Conservation (phyloP, 2,329 filamentous ascomycete genomes). For the Aphanoascus verrucosus region DNA sequence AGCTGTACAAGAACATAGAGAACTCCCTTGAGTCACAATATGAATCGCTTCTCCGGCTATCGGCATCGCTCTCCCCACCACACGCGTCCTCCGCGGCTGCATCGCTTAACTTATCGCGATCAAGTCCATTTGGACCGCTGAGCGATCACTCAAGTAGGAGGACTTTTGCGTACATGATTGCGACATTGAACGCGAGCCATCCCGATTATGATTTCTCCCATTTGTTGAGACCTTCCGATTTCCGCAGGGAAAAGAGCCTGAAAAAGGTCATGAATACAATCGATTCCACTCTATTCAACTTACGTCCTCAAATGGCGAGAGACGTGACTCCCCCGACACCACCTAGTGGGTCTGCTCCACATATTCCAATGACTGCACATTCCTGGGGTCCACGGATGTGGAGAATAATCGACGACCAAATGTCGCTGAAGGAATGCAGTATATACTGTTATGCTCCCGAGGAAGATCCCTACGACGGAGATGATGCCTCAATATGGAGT, state of each 20-base stretch:
- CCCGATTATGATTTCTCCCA: constrained; percentile 96
- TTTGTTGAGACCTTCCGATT: constrained; percentile 77
- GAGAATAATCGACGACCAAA: constrained; percentile 86
- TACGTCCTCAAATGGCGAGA: constrained; percentile 53
- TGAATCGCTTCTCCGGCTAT: constrained; percentile 73
- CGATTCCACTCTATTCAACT: constrained; percentile 76
- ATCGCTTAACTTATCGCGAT: constrained; percentile 64
- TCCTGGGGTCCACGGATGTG: constrained; percentile 86
- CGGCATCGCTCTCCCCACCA: constrained; percentile 76
- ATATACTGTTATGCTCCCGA: constrained; percentile 84
- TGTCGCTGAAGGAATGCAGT: constrained; percentile 79
- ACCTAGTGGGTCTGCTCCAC: constrained; percentile 36
- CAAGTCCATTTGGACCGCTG: constrained; percentile 83
- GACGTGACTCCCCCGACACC: constrained; percentile 33
- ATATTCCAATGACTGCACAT: constrained; percentile 44
- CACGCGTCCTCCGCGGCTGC: constrained; percentile 59
- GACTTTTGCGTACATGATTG: constrained; percentile 92
- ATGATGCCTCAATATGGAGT: constrained; percentile 89
- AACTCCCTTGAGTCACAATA: constrained; percentile 83
- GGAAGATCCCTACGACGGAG: constrained; percentile 84
- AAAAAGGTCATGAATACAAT: constrained; percentile 75
- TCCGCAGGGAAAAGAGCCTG: constrained; percentile 70
- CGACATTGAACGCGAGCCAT: constrained; percentile 90
- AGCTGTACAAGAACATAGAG: constrained; percentile 92
- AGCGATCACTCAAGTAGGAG: constrained; percentile 79